These are phyloP conservation scores for Metschnikowia kunwiensis DNA, from an alignment of 805 yeast genomes.

Conservation along the genomic window DNA sequence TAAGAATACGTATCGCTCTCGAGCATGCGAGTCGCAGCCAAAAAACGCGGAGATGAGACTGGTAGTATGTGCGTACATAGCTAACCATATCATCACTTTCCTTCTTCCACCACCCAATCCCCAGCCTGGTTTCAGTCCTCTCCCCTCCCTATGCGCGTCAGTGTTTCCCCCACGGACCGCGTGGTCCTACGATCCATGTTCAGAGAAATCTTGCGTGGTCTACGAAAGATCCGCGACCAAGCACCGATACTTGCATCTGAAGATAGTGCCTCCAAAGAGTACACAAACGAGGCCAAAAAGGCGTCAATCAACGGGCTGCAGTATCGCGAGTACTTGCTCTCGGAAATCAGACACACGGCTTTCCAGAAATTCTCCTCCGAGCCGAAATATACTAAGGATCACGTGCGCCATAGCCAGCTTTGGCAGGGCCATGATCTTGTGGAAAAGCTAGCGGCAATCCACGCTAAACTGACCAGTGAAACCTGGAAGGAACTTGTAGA, in stretches of 20 bases:
- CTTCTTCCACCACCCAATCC: too few species aligned
- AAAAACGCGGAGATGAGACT: too few species aligned
- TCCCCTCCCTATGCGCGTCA: too few species aligned
- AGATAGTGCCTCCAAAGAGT: not conserved
- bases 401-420: conserved; percentile 5
- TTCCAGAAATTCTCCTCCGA: conserved; percentile 17
- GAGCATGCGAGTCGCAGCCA: too few species aligned
- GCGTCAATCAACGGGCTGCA: conserved; percentile 12
- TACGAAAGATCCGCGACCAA: conserved; percentile 2
- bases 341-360: conserved; percentile 19
- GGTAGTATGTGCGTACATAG: too few species aligned
- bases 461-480: conserved; percentile 3
- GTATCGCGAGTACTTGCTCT: conserved; percentile 16
- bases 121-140: too few species aligned
- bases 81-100: too few species aligned
- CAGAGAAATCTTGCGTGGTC: conserved; percentile 15
- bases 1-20: too few species aligned
- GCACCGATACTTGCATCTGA: conserved; percentile 3
- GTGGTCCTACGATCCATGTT: conserved; percentile 14
- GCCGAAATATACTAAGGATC: conserved; percentile 5
- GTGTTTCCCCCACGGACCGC: too few species aligned
- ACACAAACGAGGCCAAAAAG: conserved; percentile 11
- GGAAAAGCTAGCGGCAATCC: conserved; percentile 8
- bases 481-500: conserved; percentile 16
- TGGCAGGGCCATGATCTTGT: conserved; percentile 15